Evolutionary conservation across 805 yeast species (phyloP), one percentile per base, ranked within the genome.

Genomic region (Saccharomycopsis lassenensis): DNA sequence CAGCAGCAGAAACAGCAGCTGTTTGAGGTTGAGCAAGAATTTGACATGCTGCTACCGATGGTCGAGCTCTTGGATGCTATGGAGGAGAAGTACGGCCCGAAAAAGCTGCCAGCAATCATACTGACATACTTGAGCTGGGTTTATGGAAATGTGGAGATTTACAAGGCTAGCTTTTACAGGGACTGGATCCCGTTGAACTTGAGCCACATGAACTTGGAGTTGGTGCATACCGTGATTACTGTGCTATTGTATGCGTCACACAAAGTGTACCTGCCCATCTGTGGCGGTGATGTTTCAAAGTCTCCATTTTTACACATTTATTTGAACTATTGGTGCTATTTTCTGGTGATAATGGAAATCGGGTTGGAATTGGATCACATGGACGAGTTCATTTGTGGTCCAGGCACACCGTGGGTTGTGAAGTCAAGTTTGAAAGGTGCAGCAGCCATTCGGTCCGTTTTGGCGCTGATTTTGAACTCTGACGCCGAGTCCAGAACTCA

Each of bases 321-420:
- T n/a, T n/a, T n/a, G n/a, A n/a, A n/a, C n/a, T n/a, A n/a, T n/a
- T n/a, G n/a, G n/a, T n/a, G n/a, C n/a, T n/a, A n/a, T n/a, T 71
- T 74, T 47, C 76, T 86, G 2, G 66, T 65, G 40, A 63, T 75
- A 2, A 63, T 80, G 1, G 52, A 71, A 7, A 54, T 74, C 5
- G 83, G 84, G 0, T 54, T 80, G 5, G 81, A 76, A 46, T 63
- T 72, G 23, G 79, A 73, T 48, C 52, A 77, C 43, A 46, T 65
- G 35, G 63, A 65, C 37, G 77, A 69, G 48, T 63, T 59, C 29
- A 51, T 51, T 4, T 55, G 56, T 20, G 61, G 51, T 27, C 50
- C 55, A 16, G 55, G 52, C 4, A 60, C 68, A 0, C 79, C 80
- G 5, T 53, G 59, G 24, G 49, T 65, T 10, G 62, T 74, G 4